Percentiles rank a stretch among this genome's conserved stretches.
Conservation (phyloP, 2,329 filamentous ascomycete species). For the Diplodia corticola region DNA sequence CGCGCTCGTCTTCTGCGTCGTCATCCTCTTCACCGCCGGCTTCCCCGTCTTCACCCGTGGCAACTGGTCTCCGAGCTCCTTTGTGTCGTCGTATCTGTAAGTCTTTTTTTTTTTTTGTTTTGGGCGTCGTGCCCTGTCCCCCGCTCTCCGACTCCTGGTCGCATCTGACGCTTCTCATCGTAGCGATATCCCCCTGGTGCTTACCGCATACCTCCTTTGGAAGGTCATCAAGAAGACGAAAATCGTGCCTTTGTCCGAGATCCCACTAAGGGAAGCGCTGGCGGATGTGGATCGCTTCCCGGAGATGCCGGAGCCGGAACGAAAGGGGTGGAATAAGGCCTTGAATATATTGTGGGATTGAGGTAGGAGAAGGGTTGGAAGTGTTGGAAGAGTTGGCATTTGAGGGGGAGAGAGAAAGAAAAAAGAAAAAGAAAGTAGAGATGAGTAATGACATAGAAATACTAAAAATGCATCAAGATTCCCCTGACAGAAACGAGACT, state of each 20-base stretch:
- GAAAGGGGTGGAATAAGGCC: constrained; percentile 26
- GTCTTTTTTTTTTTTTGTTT: neutral
- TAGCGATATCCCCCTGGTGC: constrained; percentile 16
- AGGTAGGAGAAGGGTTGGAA: no score
- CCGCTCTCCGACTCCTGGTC: no score
- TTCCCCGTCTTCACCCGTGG: constrained; percentile 32
- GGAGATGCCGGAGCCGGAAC: constrained; percentile 28
- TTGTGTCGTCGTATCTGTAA: constrained; percentile 37
- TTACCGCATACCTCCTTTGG: constrained; percentile 9
- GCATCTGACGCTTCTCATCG: neutral
- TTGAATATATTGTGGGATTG: constrained; percentile 29
- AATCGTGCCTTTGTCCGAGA: constrained; percentile 25
- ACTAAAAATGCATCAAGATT: no score
- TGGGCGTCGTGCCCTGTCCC: no score
- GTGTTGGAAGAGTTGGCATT: no score
- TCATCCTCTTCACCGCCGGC: constrained; percentile 33
- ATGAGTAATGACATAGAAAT: no score
- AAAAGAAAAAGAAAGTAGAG: no score
- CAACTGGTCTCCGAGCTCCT: constrained; percentile 32
- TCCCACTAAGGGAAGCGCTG: constrained; percentile 31
- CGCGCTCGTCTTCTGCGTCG: constrained; percentile 33
- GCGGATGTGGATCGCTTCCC: constrained; percentile 29
- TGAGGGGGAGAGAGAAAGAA: no score
- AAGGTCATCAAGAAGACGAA: constrained; percentile 21
- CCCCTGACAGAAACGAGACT: no score